A percentile compares a stretch with the other conserved stretches of the same genome.
Evolutionary conservation across 108 stramenopile species (phyloP).

Genomic region (Aureococcus anophagefferens): DNA sequence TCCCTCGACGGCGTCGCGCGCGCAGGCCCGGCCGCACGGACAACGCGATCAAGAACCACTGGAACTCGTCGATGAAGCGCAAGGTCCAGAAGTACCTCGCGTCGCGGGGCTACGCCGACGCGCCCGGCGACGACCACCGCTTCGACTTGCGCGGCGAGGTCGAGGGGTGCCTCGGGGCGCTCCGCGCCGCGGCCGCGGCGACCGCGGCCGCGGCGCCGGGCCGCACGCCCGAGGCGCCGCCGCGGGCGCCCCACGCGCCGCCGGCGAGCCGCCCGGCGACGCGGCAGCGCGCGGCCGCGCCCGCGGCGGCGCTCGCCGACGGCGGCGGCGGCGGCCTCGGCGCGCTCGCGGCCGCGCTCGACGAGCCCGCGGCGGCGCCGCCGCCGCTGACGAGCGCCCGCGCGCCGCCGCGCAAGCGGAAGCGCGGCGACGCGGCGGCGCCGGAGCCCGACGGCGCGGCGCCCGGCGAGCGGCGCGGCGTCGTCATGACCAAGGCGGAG

Average conservation of each 20-base stretch:
- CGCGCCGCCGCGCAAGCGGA: background rate
- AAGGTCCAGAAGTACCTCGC: conserved; percentile 51
- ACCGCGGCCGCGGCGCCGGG: background rate
- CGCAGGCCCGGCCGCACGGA: conserved; percentile 75
- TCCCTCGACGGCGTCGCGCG: conserved; percentile 23
- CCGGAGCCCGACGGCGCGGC: no score
- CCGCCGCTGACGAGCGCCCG: background rate
- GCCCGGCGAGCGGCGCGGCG: background rate
- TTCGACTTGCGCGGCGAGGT: conserved; percentile 74
- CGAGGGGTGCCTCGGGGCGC: conserved; percentile 62
- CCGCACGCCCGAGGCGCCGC: background rate
- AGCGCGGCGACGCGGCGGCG: background rate
- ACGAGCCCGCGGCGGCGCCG: background rate
- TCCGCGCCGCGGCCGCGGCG: conserved; percentile 37
- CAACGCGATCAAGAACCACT: conserved; percentile 95
- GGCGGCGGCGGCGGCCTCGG: no score
- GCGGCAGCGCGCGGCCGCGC: background rate
- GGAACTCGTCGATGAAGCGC: conserved; percentile 85
- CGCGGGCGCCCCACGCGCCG: no score
- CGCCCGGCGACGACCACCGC: conserved; percentile 48
- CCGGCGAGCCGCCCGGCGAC: no score
- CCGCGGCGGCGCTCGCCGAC: background rate
- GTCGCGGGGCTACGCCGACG: background rate
- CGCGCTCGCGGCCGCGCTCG: background rate
- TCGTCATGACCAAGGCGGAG: conserved; percentile 1